Base-by-base conservation (phyloP, 2,329 filamentous ascomycete genomes). In the Ophiostoma australiae region DNA sequence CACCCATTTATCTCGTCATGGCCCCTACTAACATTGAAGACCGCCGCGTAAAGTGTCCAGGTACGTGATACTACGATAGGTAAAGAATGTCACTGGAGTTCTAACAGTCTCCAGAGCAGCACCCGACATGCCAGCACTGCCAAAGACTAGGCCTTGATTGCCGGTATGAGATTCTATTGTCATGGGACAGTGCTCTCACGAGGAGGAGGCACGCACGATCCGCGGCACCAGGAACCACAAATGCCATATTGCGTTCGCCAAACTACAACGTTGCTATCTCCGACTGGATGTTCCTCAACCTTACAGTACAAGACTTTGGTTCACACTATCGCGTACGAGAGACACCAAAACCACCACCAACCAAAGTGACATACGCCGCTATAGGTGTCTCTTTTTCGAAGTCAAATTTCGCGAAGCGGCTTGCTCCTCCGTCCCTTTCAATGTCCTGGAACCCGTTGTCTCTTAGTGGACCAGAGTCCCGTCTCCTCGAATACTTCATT, bases 21-120 rank as follows among this genome's bases (percentile, higher is more conserved):
- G 3, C 2, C 11, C 13, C 6, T 17, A 13, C 55, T 61, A 61
- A 61, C 27, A 31, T 31, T 15, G 13, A 8, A 61, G 55, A 61
- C 17, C 55, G 55, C 27, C 27, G 55, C 27, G 55, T 61, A 15
- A 61, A 61, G 23, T 61, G 55, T 61, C 55, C 55, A 61, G 55
- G 27, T 61, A 61, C 15, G 55, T 33, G 1, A 61, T 31, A 3
- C 3, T 48, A 13, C 13, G 15, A 15, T 15, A 15, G 15, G 4
- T 13, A 13, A 15, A 13, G 39, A 41, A 13, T 10, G 11, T 3
- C 1, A 11, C 39, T 41, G 11, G 3, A 41, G 17, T 27, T 55
- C 52, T 61, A 23, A 61, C 4, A 17, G 4, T 61, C 10, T 15
- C 1, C 55, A 61, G 55, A 61, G 23, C 55, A 61, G 27, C 52